Base-by-base conservation (phyloP, 495 filamentous ascomycete species). In the Penicillium silybi region DNA sequence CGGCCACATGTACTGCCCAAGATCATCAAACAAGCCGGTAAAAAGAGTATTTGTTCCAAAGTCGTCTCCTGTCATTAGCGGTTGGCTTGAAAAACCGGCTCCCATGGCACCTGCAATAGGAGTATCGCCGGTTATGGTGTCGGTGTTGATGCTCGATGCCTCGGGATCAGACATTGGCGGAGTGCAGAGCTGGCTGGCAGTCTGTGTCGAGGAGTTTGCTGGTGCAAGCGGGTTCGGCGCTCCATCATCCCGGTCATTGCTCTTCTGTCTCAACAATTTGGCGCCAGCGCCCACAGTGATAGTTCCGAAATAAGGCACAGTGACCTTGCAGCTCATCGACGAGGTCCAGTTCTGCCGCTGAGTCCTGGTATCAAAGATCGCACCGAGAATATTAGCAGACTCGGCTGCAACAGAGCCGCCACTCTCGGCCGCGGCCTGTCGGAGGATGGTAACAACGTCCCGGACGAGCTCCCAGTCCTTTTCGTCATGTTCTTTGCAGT, bases 331-430 rank as follows among this genome's bases (percentile, higher is more conserved):
- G 1, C 46, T 56, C 2, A 39, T 7, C 11, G 20, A 3, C 16
- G 34, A 26, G 20, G 17, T 27, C 41, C 49, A 56, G 27, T 54
- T 44, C 15, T 8, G 34, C 19, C 39, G 50, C 11, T 29, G 23
- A 8, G 48, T 44, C 9, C 45, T 56, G 17, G 32, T 39, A 27
- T 58, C 48, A 6, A 50, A 54, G 38, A 74, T 69, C 32, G 58
- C 64, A n/a, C 77, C 64, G 5, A 82, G 62, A 13, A 76, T 68
- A 22, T 73, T 63, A 1, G 68, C 61, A 18, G 72, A 72, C 46
- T 81, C 77, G 6, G 64, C 65, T 10, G 80, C 76, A 17, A 80
- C 77, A 11, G 67, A 70, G 34, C 77, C 77, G 41, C 73, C 74
- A 22, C 64, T 67, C 42, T 73, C 64, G 9, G 49, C 47, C 6